Evolutionary conservation across 768 basidiomycete species (phyloP).

Genomic region (Suillus decipiens): DNA sequence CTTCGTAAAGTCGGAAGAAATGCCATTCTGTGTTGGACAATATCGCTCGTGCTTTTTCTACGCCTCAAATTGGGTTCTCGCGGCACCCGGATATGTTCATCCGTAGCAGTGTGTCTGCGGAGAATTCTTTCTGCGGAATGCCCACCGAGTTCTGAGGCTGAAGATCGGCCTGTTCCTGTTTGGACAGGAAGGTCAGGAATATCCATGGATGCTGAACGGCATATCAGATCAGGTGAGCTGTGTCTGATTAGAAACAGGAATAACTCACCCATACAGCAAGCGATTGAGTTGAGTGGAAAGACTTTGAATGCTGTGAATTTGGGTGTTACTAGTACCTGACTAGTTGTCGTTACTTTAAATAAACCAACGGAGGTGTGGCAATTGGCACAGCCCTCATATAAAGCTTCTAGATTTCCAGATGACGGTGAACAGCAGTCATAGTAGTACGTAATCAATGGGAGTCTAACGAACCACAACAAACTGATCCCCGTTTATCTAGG

Average conservation of each 20-base stretch:
- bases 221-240: background rate
- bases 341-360: background rate
- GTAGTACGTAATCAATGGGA: background rate
- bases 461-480: background rate
- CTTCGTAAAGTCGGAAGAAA: slow-evolving; percentile 18
- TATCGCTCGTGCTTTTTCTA: slow-evolving; percentile 11
- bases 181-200: background rate
- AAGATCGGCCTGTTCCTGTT: too few species aligned
- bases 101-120: background rate
- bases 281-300: background rate
- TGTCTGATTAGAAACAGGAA: background rate
- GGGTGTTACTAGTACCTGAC: background rate
- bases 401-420: too few species aligned
- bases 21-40: slow-evolving; percentile 6
- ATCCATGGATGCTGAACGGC: background rate
- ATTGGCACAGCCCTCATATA: too few species aligned
- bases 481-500: background rate
- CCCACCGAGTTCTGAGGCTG: background rate
- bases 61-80: background rate
- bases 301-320: background rate
- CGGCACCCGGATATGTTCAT: background rate
- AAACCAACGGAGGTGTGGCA: too few species aligned
- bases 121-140: background rate
- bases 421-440: too few species aligned
- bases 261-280: background rate